These are phyloP conservation scores for Saccharomyces hybrid DNA, from an alignment of 1,139 yeast species.

Conservation along the genomic window DNA sequence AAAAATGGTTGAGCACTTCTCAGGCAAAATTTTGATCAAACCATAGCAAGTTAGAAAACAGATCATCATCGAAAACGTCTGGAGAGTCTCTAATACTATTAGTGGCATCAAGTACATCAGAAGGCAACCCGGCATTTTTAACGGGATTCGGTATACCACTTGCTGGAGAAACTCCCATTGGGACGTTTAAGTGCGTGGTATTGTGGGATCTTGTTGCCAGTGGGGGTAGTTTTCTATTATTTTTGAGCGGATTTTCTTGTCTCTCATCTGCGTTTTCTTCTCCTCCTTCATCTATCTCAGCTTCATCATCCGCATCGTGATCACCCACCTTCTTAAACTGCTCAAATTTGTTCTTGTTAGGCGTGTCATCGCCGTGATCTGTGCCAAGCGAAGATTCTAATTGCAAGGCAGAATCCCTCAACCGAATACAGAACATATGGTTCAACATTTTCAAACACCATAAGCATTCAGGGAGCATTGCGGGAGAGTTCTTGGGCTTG, in stretches of 20 bases:
- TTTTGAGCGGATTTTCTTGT: neutral
- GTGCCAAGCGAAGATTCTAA: constrained; percentile 39
- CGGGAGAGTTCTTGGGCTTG: constrained; percentile 20
- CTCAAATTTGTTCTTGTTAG: constrained; percentile 43
- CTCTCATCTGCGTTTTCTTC: constrained; percentile 5
- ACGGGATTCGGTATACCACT: neutral
- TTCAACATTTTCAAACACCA: constrained; percentile 58
- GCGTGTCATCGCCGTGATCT: constrained; percentile 51
- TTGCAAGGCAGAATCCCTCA: constrained; percentile 37
- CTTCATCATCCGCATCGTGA: neutral
- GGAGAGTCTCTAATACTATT: neutral
- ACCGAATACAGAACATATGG: constrained; percentile 42
- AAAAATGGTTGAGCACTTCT: neutral
- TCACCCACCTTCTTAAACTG: constrained; percentile 38
- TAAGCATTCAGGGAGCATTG: constrained; percentile 55
- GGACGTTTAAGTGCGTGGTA: neutral
- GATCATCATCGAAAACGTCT: constrained; percentile 22
- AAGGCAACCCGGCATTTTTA: neutral
- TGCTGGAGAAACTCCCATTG: neutral
- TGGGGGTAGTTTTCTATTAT: neutral
- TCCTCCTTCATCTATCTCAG: constrained; percentile 8
- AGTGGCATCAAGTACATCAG: neutral
- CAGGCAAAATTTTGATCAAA: constrained; percentile 38
- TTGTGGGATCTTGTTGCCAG: neutral
- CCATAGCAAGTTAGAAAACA: constrained; percentile 47